Conservation (phyloP, 768 basidiomycete genomes). For the Pluteus cervinus region DNA sequence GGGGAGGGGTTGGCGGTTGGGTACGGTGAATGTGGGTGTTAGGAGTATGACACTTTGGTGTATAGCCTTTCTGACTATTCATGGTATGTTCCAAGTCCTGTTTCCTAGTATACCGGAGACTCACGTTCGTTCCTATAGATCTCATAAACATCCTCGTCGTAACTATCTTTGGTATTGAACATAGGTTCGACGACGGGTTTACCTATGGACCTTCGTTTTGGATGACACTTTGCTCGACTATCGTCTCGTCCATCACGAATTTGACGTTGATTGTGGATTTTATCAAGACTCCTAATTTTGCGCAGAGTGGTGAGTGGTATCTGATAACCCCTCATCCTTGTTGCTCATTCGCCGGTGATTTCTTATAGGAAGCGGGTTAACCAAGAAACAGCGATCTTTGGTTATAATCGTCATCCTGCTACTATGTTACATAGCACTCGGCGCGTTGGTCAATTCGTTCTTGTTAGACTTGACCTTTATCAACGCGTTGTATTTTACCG, state of each 20-base stretch:
- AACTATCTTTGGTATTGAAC: conserved; percentile 54
- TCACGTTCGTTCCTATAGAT: conserved; percentile 36
- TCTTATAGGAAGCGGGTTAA: conserved; percentile 65
- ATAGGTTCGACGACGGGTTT: conserved; percentile 59
- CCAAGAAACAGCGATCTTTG: conserved; percentile 73
- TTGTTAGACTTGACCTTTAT: conserved; percentile 56
- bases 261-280: conserved; percentile 62
- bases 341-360: background rate
- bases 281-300: conserved; percentile 53
- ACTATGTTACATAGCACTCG: conserved; percentile 68
- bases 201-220: conserved; percentile 69
- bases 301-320: conserved; percentile 43
- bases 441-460: conserved; percentile 53
- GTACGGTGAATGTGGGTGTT: too few species aligned
- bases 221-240: conserved; percentile 73
- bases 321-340: background rate
- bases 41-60: conserved; percentile 57
- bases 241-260: conserved; percentile 59
- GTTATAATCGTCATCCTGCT: conserved; percentile 74
- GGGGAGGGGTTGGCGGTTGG: too few species aligned
- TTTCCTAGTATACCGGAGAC: background rate
- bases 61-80: conserved; percentile 59
- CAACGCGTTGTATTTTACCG: conserved; percentile 72
- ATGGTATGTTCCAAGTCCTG: conserved; percentile 48
- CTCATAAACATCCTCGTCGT: conserved; percentile 59